These are phyloP conservation scores for Zygotorulaspora sp. DNA, from an alignment of 805 yeast species.

Conservation along the genomic window DNA sequence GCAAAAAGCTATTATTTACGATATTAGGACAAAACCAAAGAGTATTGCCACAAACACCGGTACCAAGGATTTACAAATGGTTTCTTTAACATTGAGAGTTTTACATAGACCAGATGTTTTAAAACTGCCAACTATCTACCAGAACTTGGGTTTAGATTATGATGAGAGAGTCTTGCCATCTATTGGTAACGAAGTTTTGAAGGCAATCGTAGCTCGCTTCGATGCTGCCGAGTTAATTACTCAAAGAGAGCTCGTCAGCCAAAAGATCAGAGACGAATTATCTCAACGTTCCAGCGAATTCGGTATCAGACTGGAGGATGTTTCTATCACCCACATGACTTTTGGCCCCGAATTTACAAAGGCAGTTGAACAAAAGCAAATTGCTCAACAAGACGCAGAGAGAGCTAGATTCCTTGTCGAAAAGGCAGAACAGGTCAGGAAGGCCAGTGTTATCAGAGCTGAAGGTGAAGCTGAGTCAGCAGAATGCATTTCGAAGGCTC, in stretches of 20 bases:
- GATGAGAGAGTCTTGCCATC: conserved; percentile 93
- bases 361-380: conserved; percentile 98
- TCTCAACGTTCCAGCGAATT: conserved; percentile 81
- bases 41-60: conserved; percentile 93
- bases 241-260: conserved; percentile 91
- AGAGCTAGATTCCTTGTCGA: conserved; percentile 91
- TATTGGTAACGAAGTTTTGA: conserved; percentile 85
- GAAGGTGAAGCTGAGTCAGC: conserved; percentile 99
- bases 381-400: conserved; percentile 99
- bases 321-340: conserved; percentile 95
- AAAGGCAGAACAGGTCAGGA: conserved; percentile 95
- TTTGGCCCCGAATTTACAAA: conserved; percentile 95
- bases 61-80: conserved; percentile 95
- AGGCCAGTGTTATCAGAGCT: conserved; percentile 91
- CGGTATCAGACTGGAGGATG: conserved; percentile 89
- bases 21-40: conserved; percentile 93
- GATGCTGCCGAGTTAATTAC: conserved; percentile 96
- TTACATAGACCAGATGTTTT: conserved; percentile 89
- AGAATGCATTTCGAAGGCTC: conserved; percentile 86
- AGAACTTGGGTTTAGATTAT: conserved; percentile 85
- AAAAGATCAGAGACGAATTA: conserved; percentile 82
- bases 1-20: conserved; percentile 84
- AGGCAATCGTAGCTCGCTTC: conserved; percentile 86
- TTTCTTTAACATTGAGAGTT: conserved; percentile 85
- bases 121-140: conserved; percentile 81